Evolutionary conservation across 192 early-diverging fungal genomes (phyloP).

Genomic region (Chytriomyces confervae): DNA sequence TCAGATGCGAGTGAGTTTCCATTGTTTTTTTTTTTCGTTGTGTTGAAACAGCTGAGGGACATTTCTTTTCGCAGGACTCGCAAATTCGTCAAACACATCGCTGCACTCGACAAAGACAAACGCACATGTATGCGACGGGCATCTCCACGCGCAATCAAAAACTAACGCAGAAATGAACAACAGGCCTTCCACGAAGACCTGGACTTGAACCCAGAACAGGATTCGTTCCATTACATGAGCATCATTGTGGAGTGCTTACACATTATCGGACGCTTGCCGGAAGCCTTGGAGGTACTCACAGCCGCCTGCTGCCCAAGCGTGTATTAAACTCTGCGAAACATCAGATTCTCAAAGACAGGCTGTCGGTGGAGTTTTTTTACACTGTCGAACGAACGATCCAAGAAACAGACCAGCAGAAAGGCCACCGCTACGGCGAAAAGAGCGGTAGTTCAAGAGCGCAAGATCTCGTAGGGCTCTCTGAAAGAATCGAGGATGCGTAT

Average conservation of each 20-base stretch:
- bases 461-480: constrained; percentile 39
- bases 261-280: constrained; percentile 49
- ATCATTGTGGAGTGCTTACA: constrained; percentile 51
- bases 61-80: too few relatives aligned
- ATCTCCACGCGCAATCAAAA: too few relatives aligned
- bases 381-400: constrained; percentile 60
- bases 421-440: background rate
- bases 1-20: too few relatives aligned
- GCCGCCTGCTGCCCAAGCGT: background rate
- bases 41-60: too few relatives aligned
- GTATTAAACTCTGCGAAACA: background rate
- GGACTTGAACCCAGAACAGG: constrained; percentile 58
- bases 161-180: too few relatives aligned
- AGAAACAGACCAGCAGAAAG: constrained; percentile 48
- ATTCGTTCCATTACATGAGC: constrained; percentile 60
- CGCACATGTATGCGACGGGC: too few relatives aligned
- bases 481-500: constrained; percentile 27
- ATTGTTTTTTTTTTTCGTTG: too few relatives aligned
- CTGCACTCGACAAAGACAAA: too few relatives aligned
- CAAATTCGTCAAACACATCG: too few relatives aligned
- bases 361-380: constrained; percentile 55
- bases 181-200: constrained; percentile 50
- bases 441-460: background rate
- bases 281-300: constrained; percentile 52
- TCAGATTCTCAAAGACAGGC: constrained; percentile 46